Evolutionary conservation across 768 basidiomycete genomes (phyloP), one percentile per base, ranked within the genome.

Genomic region (Mycena epipterygia): DNA sequence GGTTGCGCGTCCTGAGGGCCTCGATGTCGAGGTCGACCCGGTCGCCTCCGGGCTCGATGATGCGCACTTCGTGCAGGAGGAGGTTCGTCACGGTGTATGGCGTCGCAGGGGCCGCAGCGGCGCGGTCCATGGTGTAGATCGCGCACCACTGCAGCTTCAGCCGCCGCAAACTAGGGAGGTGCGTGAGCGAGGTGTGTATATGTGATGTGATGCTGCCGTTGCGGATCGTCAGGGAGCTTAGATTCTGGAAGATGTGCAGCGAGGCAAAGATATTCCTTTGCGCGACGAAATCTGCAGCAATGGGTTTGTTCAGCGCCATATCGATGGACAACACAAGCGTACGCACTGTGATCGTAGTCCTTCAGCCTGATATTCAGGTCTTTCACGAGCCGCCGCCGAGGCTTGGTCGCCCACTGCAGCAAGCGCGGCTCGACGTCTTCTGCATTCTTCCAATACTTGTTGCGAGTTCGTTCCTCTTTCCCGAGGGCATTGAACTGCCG

Each of bases 191-290:
- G 2, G 60, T 48, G 48, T 62, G 46, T 3, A 62, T 23, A 7
- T 37, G 21, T 25, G 13, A 1, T 11, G 60, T 49, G 33, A 62
- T 62, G 33, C 27, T 46, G 4, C 60, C 60, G 35, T 51, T 37
- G 33, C 60, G 60, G 21, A 62, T 49, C 33, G 60, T 62, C 5
- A 62, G 33, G 14, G 32, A 35, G 46, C 29, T 37, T 33, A 62
- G 19, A 21, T 62, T 62, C 23, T 46, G 14, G 25, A 49, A 49
- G 33, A 49, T 51, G 21, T 25, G 0, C 23, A 62, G 33, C 0
- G 23, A 21, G 0, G 60, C 14, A n/a, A 62, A 33, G 42, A 37
- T 49, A 3, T 19, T 3, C 21, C 33, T 14, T 39, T 58, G 57
- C 5, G 13, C 13, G 29, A 32, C 12, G 23, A 48, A 48, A 21